These are phyloP conservation scores for Raffaelea deltoideospora DNA, from an alignment of 2,329 filamentous ascomycete species.

Conservation along the genomic window DNA sequence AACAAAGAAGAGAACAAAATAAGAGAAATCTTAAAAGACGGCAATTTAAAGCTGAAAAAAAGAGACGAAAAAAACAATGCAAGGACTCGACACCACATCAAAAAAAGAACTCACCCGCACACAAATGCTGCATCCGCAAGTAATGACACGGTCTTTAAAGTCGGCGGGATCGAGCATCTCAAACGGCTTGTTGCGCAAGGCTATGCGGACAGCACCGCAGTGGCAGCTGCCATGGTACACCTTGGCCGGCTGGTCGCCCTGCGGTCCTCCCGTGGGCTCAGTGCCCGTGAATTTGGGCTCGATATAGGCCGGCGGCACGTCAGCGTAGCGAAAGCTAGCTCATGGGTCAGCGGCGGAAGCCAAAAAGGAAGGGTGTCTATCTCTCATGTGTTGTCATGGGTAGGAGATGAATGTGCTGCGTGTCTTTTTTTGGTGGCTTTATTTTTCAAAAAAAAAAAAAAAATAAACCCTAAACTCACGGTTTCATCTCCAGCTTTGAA, in stretches of 20 bases:
- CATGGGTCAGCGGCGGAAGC: not conserved
- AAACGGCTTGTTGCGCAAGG: conserved; percentile 24
- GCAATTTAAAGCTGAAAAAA: too few relatives aligned
- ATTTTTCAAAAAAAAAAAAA: too few relatives aligned
- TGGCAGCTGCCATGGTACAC: conserved; percentile 36
- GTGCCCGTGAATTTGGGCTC: conserved; percentile 22
- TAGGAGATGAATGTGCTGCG: too few relatives aligned
- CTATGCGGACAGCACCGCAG: conserved; percentile 32
- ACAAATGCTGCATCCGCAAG: conserved; percentile 39
- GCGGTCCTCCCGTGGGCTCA: conserved; percentile 21
- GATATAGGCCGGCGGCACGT: conserved; percentile 17
- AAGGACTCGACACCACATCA: not conserved
- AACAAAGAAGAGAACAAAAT: too few relatives aligned
- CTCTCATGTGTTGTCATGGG: too few relatives aligned
- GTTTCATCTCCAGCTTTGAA: not conserved
- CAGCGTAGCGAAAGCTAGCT: conserved; percentile 25
- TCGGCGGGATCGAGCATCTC: conserved; percentile 12
- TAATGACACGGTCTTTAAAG: conserved; percentile 13
- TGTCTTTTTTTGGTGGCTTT: too few relatives aligned
- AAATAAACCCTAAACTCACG: not conserved
- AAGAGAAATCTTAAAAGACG: too few relatives aligned
- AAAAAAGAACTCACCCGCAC: conserved; percentile 18
- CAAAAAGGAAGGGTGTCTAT: too few relatives aligned
- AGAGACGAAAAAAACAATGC: too few relatives aligned
- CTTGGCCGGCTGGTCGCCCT: conserved; percentile 18